Percentiles rank a stretch among this genome's conserved stretches.
Evolutionary conservation across 169 alveolate genomes (phyloP).

Genomic region (Plasmodium falciparum): DNA sequence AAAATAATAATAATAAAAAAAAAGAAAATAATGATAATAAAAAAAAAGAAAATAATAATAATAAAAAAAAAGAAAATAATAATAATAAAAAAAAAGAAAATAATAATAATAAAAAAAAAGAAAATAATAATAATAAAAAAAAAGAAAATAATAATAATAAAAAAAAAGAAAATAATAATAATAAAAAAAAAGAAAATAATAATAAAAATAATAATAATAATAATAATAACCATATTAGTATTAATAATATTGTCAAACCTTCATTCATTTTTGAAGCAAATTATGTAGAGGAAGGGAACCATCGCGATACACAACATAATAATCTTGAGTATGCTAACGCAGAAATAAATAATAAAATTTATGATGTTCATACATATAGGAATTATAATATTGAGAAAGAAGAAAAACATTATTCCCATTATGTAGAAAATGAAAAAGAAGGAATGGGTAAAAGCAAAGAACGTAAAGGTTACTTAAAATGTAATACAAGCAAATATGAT

Average conservation of each 20-base stretch:
- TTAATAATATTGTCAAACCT: background rate
- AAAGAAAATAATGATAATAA: background rate
- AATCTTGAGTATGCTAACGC: no score
- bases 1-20: background rate
- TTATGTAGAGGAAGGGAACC: background rate
- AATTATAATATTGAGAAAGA: no score
- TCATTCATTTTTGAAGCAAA: background rate
- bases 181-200: conserved; percentile 1
- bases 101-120: background rate
- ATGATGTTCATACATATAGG: no score
- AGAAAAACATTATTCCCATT: background rate
- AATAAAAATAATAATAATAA: background rate
- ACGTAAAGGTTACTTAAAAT: no score
- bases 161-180: background rate
- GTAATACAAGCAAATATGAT: no score
- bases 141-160: conserved; percentile 1
- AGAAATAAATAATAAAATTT: no score
- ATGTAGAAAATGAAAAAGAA: conserved; percentile 6
- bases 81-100: conserved; percentile 1
- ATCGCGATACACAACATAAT: background rate
- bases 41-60: no score
- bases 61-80: background rate
- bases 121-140: background rate
- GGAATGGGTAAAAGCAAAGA: background rate
- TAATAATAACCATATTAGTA: no score